Evolutionary conservation across 805 yeast genomes (phyloP), one percentile per base, ranked within the genome.

Genomic region (Ogataea salicorniae): DNA sequence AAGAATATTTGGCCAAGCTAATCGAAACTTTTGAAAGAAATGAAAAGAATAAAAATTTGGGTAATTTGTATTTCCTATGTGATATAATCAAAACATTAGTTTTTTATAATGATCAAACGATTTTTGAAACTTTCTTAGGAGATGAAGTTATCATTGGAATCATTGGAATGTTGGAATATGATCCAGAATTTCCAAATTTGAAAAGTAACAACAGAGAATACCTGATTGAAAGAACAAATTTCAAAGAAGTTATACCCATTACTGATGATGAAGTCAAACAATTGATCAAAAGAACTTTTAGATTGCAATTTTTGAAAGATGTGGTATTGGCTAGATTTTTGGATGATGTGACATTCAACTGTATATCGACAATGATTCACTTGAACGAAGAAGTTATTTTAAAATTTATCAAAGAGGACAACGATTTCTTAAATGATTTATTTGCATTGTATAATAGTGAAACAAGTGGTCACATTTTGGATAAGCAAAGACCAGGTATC

Each of bases 141-240:
- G 84, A 81, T 50, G 73, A 72, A 7, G 58, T 71, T 37, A 72
- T 83, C 41, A 59, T 72, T 57, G 85, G 86, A 1, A 68, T 88
- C 4, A 76, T 84, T 13, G 96, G 96, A 1, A 84, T 89, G 13
- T 67, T 92, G 41, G 99, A 94, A 64, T 85, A 89, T 64, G 97
- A 94, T 63, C 86, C 94, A 0, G 95, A 87, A 47, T 88, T 77
- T 58, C 96, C 97, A 1, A 73, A 74, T 14, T 74, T 75, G 53
- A 90, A 88, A 64, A 88, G 96, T 4, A 84, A 87, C 56, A 88
- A 87, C 67, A 71, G 97, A 45, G 79, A 79, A 20, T 84, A 78
- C 59, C 63, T 89, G 33, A 59, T 62, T 4, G 75, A 81, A 51
- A 79, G 80, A 41, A 67, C 83, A 6, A 73, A 74, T 37, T 84